Conservation (phyloP, 1,284 basidiomycete genomes). For the Fomitopsis schrenkii region DNA sequence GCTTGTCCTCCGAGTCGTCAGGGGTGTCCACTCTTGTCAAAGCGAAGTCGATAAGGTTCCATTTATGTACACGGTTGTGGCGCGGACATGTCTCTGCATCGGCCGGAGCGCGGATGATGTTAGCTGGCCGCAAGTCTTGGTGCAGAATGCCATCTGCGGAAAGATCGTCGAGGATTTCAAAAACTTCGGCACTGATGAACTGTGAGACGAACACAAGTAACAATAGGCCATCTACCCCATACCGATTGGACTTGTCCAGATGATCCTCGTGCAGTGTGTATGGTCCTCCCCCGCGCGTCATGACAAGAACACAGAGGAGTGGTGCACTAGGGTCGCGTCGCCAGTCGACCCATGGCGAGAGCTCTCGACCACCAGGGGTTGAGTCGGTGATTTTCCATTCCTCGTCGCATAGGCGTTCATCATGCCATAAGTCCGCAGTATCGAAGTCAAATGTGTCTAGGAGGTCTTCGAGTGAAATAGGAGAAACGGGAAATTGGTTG, state of each 20-base stretch:
- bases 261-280: neutral
- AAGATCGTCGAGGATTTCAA: neutral
- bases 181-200: too few species aligned
- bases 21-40: neutral
- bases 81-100: neutral
- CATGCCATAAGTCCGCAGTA: neutral
- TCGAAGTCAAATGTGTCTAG: too few species aligned
- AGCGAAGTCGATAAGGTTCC: neutral
- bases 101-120: neutral
- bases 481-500: neutral
- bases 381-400: neutral
- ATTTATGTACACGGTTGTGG: neutral
- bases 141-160: neutral
- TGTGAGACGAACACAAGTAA: too few species aligned
- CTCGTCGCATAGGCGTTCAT: neutral
- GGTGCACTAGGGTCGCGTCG: neutral
- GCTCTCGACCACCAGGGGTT: neutral
- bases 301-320: neutral
- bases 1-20: too few species aligned
- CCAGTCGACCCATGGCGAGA: neutral
- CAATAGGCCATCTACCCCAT: neutral
- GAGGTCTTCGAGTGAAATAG: neutral
- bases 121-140: neutral
- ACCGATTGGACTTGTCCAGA: neutral
- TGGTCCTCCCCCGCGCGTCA: neutral